Base-by-base conservation (phyloP, 2,329 filamentous ascomycete species). In the Epichloe elymi region DNA sequence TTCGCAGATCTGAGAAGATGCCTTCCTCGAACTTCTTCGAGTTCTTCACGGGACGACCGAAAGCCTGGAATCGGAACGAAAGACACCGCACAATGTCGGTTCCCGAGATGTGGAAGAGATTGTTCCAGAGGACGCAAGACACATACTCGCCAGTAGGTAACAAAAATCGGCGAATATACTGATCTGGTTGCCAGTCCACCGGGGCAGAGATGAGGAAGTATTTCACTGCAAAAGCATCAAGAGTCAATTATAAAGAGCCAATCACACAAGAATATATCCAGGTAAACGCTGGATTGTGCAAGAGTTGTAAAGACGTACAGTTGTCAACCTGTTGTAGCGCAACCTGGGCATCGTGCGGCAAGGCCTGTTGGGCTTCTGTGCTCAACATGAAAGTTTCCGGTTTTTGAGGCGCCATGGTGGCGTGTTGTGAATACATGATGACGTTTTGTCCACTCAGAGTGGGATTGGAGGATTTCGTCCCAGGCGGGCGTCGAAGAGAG, bases 21-120 rank as follows among this genome's bases (percentile, higher is more conserved):
- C 93, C 93, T 71, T 98, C 93, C 71, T 98, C 93, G 65, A 98
- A 98, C 71, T 98, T 98, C 76, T 98, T 98, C 40, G 91, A 94
- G 75, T 98, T 98, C 78, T 96, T 97, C 55, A 98, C 93, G 1
- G 93, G 93, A 52, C 93, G 88, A 61, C 93, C 93, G 65, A 98
- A 98, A 48, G 93, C 93, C 74, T 97, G 93, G 73, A 98, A 98
- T 66, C 93, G 80, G 74, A 98, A 98, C 7, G 93, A 94, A 44
- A 98, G 80, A 65, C 93, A 98, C 79, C 93, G 84, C 55, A 98
- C 93, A 64, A 98, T 98, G 69, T 98, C 93, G 60, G 93, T 98
- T 56, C 93, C 93, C 26, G 93, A 97, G 64, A 98, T 95, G 77
- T 98, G 93, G 70, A 98, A 98, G 61, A 98, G 86, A 67, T 95